Evolutionary conservation across 2,329 filamentous ascomycete genomes (phyloP).

Genomic region (Amauroascus niger): DNA sequence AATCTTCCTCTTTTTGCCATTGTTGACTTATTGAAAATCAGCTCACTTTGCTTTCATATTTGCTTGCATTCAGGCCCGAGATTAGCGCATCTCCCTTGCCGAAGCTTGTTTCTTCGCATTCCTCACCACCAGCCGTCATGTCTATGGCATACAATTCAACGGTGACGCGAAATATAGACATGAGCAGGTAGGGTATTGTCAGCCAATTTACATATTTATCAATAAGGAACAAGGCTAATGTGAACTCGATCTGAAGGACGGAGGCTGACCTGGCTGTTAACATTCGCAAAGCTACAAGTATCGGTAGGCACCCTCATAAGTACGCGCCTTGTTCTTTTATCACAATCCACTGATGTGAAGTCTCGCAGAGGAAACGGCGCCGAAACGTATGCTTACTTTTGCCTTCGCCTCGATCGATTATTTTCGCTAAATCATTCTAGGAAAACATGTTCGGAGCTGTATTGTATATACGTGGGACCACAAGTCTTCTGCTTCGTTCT

Average conservation of each 20-base stretch:
- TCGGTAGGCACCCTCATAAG: conserved; percentile 35
- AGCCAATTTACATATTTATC: neutral
- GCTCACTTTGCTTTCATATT: neutral
- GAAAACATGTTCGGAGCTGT: conserved; percentile 93
- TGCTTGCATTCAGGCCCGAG: neutral
- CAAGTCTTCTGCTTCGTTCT: conserved; percentile 89
- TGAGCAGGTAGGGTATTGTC: conserved; percentile 48
- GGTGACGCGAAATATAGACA: conserved; percentile 45
- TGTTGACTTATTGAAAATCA: neutral
- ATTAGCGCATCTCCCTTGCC: neutral
- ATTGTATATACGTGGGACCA: conserved; percentile 99
- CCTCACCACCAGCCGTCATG: conserved; percentile 5
- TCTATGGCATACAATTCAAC: conserved; percentile 18
- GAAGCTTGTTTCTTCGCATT: neutral
- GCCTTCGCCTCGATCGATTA: conserved; percentile 52
- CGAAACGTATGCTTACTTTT: conserved; percentile 47
- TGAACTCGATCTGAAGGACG: conserved; percentile 31
- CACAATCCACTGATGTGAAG: neutral
- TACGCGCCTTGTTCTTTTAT: conserved; percentile 12
- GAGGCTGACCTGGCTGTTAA: conserved; percentile 57
- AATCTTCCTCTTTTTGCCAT: neutral
- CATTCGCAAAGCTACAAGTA: conserved; percentile 58
- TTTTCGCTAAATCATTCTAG: conserved; percentile 27
- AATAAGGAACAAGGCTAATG: conserved; percentile 7
- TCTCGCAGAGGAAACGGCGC: conserved; percentile 52